phyloP scores from a whole-genome alignment of 2,329 filamentous ascomycete species.

The Aphanocladium album region DNA sequence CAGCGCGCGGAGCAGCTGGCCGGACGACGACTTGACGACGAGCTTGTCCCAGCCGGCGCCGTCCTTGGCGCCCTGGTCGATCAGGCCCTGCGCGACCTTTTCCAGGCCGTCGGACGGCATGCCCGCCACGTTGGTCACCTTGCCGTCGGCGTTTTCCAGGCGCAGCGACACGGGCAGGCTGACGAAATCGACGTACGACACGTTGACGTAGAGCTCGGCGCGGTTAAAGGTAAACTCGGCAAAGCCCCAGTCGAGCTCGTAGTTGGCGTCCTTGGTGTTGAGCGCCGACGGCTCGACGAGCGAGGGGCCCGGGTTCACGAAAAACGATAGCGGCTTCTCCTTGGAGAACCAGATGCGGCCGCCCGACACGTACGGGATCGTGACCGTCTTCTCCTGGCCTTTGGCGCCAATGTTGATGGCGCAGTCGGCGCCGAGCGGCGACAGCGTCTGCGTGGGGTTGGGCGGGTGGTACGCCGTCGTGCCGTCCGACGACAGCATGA shows the following conservation, averaged over 20 bases:
- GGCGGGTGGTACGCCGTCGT: conserved; percentile 58
- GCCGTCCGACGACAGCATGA: conserved; percentile 63
- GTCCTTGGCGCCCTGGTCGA: conserved; percentile 40
- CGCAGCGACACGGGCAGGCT: conserved; percentile 55
- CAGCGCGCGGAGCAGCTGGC: conserved; percentile 42
- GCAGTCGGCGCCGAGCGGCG: conserved; percentile 51
- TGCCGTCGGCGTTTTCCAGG: conserved; percentile 43
- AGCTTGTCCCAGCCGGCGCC: conserved; percentile 49
- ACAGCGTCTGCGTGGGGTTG: conserved; percentile 47
- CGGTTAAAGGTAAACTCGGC: conserved; percentile 65
- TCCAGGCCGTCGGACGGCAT: conserved; percentile 42
- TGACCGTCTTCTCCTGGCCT: conserved; percentile 54
- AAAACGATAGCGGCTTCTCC: conserved; percentile 57
- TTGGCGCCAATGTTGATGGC: conserved; percentile 59
- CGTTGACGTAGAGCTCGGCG: conserved; percentile 59
- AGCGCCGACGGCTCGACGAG: conserved; percentile 71
- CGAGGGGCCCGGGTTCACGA: conserved; percentile 65
- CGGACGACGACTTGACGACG: conserved; percentile 34
- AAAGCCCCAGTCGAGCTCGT: conserved; percentile 59
- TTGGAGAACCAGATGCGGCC: conserved; percentile 68
- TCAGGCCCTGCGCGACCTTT: conserved; percentile 39
- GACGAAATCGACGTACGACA: conserved; percentile 74
- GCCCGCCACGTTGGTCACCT: conserved; percentile 43
- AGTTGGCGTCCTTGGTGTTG: conserved; percentile 60
- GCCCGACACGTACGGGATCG: conserved; percentile 65